Base-by-base conservation (phyloP, 2,329 filamentous ascomycete genomes). In the Cordyceps fumosorosea region DNA sequence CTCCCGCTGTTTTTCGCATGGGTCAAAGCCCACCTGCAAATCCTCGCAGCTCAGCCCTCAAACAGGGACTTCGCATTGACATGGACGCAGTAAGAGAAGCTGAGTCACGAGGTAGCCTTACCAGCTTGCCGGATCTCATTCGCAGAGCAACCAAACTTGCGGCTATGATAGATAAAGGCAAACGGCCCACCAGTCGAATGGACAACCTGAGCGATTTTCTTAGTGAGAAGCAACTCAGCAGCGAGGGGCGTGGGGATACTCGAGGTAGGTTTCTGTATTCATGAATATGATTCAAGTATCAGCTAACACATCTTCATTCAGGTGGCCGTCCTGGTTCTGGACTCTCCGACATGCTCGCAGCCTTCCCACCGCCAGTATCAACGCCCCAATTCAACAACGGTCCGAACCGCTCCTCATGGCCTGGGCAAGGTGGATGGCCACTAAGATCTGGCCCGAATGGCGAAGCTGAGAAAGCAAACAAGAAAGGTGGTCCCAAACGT, bases 121-220 rank as follows among this genome's bases (percentile, higher is more conserved):
- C 95, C 1, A 97, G 93, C 74, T 78, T 99, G 63, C 89, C 93
- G 0, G 95, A 98, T 72, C 78, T 99, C 64, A 98, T 99, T 67
- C 84, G 86, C 69, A 85, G 95, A 67, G 95, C 95, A 12, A 98
- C 93, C 0, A 86, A 86, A 66, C 78, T 98, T 44, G 93, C 93
- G 18, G 85, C 90, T 0, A 92, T 96, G 75, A 87, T 99, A 63
- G 93, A 98, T 69, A 87, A 87, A 66, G 93, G 93, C 14, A 88
- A 79, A 65, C 78, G 85, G 66, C 85, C 85, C 32, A 84, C 78
- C 24, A 88, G 85, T 68, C 80, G 81, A 18, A 75, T 85, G 55
- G 81, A 84, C 48, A 80, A 82, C 22, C 70, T 86, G 16, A 75
- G 76, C 47, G 79, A 81, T 64, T 85, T 80, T 63, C 76, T 80